Conservation (phyloP, 202 grass and related monocot species). For the Brachypodium distachyon region DNA sequence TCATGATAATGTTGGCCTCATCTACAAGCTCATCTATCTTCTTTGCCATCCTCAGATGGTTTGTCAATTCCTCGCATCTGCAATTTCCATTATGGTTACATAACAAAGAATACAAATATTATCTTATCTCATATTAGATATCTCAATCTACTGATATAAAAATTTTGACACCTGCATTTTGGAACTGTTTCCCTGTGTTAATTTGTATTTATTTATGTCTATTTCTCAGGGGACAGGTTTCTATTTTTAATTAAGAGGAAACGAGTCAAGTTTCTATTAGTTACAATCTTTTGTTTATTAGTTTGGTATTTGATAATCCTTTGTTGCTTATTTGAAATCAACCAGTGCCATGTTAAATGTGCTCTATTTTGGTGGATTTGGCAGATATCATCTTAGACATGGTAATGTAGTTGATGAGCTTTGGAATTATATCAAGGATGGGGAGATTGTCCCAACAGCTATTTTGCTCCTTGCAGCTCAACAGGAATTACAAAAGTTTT, state of each 20-base stretch:
- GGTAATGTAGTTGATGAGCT: slow-evolving; percentile 17
- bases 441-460: slow-evolving; percentile 7
- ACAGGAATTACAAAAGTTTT: not conserved
- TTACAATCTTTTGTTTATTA: not conserved
- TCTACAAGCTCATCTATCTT: slow-evolving; percentile 1
- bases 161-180: not conserved
- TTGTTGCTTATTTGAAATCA: not conserved
- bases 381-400: slow-evolving; percentile 26
- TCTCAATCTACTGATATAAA: not conserved
- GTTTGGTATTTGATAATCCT: not conserved
- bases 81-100: not conserved
- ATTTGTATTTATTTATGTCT: not conserved
- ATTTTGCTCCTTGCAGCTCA: slow-evolving; percentile 24
- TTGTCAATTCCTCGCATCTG: not conserved
- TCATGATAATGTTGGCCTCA: not conserved
- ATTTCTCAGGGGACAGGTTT: not conserved
- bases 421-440: slow-evolving; percentile 12
- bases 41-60: slow-evolving; percentile 9
- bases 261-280: not conserved
- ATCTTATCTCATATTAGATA: too few species aligned
- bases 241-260: not conserved
- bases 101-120: too few species aligned
- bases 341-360: not conserved
- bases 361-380: not conserved
- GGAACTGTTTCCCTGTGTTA: not conserved